Conservation (phyloP, 1,284 basidiomycete genomes). For the Laetiporus sulphureus region DNA sequence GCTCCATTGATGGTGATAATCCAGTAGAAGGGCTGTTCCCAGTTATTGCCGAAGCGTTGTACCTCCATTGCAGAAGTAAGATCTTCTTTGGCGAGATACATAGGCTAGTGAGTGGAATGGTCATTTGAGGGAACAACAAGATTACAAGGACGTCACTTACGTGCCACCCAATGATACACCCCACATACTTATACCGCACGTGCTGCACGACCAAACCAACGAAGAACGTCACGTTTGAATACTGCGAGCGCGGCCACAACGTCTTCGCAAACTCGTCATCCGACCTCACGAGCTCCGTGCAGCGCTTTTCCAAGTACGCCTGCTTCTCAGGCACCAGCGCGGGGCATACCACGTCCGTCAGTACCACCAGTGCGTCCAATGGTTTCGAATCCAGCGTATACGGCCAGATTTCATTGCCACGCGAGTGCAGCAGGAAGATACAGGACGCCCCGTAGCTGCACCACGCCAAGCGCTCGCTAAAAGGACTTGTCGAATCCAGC, state of each 20-base stretch:
- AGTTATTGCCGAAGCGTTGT: constrained; percentile 32
- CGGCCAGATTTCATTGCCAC: constrained; percentile 4
- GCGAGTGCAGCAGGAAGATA: constrained; percentile 4
- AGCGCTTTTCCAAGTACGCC: constrained; percentile 9
- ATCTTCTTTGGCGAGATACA: constrained; percentile 34
- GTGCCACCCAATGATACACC: constrained; percentile 49
- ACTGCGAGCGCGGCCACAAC: constrained; percentile 22
- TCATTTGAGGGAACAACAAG: not conserved
- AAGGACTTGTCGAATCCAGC: not conserved
- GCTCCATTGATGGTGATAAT: constrained; percentile 33
- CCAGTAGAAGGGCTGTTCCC: constrained; percentile 48
- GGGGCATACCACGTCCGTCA: constrained; percentile 8
- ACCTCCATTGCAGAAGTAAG: constrained; percentile 44
- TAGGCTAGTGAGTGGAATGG: constrained; percentile 23
- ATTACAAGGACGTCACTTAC: constrained; percentile 26
- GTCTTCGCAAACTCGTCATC: constrained; percentile 27
- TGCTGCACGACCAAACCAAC: constrained; percentile 50
- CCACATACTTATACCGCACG: constrained; percentile 34
- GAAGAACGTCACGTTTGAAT: constrained; percentile 32
- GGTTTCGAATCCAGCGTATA: constrained; percentile 10
- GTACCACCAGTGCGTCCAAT: constrained; percentile 11
- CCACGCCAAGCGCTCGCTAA: constrained; percentile 5
- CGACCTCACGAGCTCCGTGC: constrained; percentile 22
- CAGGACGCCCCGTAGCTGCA: constrained; percentile 8
- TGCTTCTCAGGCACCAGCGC: not conserved